Percentiles rank a stretch among this genome's conserved stretches.
Evolutionary conservation across 2,329 filamentous ascomycete species (phyloP).

Genomic region (Monilinia aucupariae): DNA sequence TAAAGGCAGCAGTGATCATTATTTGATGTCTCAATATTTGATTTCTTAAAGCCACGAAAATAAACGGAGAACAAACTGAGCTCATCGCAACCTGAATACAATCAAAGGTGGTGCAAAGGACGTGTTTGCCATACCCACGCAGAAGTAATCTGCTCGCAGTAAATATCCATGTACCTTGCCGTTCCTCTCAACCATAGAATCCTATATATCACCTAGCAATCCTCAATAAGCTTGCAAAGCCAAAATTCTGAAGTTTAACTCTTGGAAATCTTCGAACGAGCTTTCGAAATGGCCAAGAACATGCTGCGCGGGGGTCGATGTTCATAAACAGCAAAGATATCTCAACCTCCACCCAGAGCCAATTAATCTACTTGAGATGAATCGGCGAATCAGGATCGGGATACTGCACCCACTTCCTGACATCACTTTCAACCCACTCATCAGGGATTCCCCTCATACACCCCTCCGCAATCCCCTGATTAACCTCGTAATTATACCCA

Average conservation of each 20-base stretch:
- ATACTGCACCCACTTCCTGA: slow-evolving; percentile 4
- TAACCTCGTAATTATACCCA: background rate
- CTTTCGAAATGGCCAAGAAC: background rate
- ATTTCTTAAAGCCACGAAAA: background rate
- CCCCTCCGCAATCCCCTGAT: slow-evolving; percentile 2
- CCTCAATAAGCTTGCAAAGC: background rate
- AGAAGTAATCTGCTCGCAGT: background rate
- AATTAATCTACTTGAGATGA: background rate
- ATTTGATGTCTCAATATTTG: too few relatives aligned
- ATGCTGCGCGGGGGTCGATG: background rate
- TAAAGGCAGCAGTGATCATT: background rate
- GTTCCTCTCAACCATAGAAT: background rate
- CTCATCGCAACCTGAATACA: too few relatives aligned
- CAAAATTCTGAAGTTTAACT: background rate
- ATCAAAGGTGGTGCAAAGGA: background rate
- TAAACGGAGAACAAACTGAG: too few relatives aligned
- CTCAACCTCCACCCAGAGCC: background rate
- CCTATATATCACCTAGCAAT: background rate
- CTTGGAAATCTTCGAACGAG: background rate
- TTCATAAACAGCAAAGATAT: background rate
- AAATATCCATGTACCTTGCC: background rate
- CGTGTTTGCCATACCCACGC: background rate
- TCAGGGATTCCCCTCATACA: slow-evolving; percentile 9
- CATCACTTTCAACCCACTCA: slow-evolving; percentile 10
- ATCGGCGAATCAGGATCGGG: background rate